Conservation (phyloP, 225 moss, liverwort and hornwort species). For the Physcomitrellopsis africana region DNA sequence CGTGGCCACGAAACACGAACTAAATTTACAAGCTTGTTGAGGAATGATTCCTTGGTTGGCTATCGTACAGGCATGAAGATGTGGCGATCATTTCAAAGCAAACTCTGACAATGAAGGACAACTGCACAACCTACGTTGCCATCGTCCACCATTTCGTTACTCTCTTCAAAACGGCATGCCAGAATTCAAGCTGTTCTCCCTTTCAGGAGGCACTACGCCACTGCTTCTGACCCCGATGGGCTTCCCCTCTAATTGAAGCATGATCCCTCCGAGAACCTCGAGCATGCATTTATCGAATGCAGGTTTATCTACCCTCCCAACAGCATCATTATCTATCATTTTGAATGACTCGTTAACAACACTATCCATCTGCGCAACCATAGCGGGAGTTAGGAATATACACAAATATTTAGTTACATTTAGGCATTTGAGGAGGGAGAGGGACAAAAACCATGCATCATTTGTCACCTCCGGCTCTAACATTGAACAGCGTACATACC, state of each 20-base stretch:
- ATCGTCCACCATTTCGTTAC: neutral
- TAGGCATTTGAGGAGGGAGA: neutral
- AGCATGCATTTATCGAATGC: constrained; percentile 62
- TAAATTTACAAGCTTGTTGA: neutral
- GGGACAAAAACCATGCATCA: neutral
- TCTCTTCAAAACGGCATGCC: constrained; percentile 47
- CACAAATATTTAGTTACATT: neutral
- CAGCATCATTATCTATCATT: constrained; percentile 50
- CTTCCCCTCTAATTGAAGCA: constrained; percentile 82
- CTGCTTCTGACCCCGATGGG: constrained; percentile 56
- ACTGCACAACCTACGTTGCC: neutral
- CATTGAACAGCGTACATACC: neutral
- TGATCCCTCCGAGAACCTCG: constrained; percentile 77
- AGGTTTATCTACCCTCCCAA: constrained; percentile 35
- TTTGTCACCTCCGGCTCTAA: neutral
- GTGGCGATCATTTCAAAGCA: neutral
- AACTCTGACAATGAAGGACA: neutral
- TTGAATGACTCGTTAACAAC: constrained; percentile 63
- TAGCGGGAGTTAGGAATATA: neutral
- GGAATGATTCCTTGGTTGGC: neutral
- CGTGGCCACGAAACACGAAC: neutral
- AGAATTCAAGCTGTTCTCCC: constrained; percentile 23
- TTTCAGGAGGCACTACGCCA: constrained; percentile 45
- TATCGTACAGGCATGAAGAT: neutral
- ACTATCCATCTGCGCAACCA: constrained; percentile 60